Evolutionary conservation across 129 eudicot genomes (phyloP).

Genomic region (Ambrosia artemisiifolia): DNA sequence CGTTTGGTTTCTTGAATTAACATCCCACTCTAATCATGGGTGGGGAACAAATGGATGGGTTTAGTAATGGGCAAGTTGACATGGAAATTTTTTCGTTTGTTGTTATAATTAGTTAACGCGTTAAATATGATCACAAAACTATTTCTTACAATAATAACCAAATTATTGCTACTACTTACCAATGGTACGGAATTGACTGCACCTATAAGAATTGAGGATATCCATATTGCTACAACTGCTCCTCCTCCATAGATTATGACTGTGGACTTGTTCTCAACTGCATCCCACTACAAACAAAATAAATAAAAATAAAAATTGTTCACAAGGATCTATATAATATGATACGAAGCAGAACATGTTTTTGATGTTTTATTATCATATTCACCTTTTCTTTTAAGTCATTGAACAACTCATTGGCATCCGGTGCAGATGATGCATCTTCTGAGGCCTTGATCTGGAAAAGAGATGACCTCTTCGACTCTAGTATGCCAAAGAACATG

Average conservation of each 20-base stretch:
- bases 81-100: not conserved
- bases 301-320: not conserved
- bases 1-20: not conserved
- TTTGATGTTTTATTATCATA: not conserved
- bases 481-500: constrained; percentile 29
- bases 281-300: constrained; percentile 69
- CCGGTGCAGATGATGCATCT: constrained; percentile 51
- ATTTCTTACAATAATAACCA: not conserved
- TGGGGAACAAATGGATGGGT: not conserved
- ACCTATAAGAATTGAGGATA: constrained; percentile 78
- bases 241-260: constrained; percentile 95
- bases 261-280: constrained; percentile 91
- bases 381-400: constrained; percentile 86
- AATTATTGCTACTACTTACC: constrained; percentile 43
- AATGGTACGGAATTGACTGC: constrained; percentile 94
- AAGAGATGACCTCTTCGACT: constrained; percentile 47
- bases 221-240: constrained; percentile 80
- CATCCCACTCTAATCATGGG: not conserved
- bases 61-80: not conserved
- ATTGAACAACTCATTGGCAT: constrained; percentile 58
- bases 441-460: constrained; percentile 80
- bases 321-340: not conserved
- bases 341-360: not conserved
- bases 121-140: constrained; percentile 1
- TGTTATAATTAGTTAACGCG: not conserved